Evolutionary conservation across 2,329 filamentous ascomycete genomes (phyloP).

Genomic region (Scedosporium dehoogii): DNA sequence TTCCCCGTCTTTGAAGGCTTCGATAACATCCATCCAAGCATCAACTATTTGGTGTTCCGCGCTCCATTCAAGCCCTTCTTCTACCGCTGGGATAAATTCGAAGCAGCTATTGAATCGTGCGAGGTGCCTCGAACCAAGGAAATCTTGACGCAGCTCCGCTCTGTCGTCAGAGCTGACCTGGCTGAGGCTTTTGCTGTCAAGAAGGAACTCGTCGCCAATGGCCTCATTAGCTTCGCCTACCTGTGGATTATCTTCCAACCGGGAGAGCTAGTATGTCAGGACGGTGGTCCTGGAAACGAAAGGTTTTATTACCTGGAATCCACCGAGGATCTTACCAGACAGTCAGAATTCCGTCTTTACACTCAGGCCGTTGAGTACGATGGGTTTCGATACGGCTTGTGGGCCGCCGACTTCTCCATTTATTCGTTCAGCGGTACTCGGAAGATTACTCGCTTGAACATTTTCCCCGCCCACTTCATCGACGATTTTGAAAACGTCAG

Average conservation of each 20-base stretch:
- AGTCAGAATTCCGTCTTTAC: slow-evolving; percentile 27
- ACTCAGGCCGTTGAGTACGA: slow-evolving; percentile 37
- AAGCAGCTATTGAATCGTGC: slow-evolving; percentile 23
- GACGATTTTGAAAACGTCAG: slow-evolving; percentile 24
- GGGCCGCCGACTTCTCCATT: slow-evolving; percentile 23
- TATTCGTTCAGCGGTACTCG: slow-evolving; percentile 31
- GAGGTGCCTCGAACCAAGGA: slow-evolving; percentile 23
- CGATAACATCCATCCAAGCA: slow-evolving; percentile 18
- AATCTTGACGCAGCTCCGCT: slow-evolving; percentile 36
- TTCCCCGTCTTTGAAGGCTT: slow-evolving; percentile 10
- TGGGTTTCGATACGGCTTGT: slow-evolving; percentile 35
- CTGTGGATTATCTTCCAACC: slow-evolving; percentile 45
- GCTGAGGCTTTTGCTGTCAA: slow-evolving; percentile 37
- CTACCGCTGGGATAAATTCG: slow-evolving; percentile 50
- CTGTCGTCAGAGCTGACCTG: slow-evolving; percentile 39
- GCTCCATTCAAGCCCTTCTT: slow-evolving; percentile 55
- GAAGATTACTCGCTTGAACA: slow-evolving; percentile 30
- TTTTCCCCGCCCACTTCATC: slow-evolving; percentile 35
- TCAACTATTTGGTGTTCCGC: slow-evolving; percentile 29
- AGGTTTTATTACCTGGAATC: slow-evolving; percentile 28
- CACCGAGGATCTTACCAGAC: slow-evolving; percentile 19
- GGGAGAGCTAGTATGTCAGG: slow-evolving; percentile 27
- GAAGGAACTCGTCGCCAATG: slow-evolving; percentile 41
- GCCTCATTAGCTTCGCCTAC: slow-evolving; percentile 42
- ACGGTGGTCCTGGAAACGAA: slow-evolving; percentile 28